Evolutionary conservation across 2,329 filamentous ascomycete genomes (phyloP), one percentile per base, ranked within the genome.

Genomic region (Pyrenochaeta sp.): DNA sequence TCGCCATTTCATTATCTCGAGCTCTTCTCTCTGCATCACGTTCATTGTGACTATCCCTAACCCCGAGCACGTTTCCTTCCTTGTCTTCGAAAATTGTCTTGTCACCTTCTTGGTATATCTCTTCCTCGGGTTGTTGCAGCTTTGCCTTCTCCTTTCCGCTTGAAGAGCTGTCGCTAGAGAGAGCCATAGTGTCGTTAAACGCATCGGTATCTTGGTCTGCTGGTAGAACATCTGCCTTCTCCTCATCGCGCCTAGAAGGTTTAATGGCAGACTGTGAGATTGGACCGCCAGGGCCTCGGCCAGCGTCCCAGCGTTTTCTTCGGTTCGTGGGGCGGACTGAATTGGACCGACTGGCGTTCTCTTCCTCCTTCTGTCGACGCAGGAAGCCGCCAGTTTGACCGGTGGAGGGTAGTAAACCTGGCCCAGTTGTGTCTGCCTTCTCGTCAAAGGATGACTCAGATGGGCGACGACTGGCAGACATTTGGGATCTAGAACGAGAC

Each of bases 251-350:
- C 39, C 72, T 61, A n/a, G 79, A 77, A 31, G 95, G 95, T 61
- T 85, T 88, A 64, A 98, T 97, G 20, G 95, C 95, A 31, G 94
- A 97, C 69, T 96, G 88, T 56, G 86, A 90, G 63, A 98, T 89
- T 2, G 92, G 95, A 0, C 95, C 95, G 56, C 95, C 95, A 2
- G 90, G 77, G 55, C 88, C 90, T 63, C 85, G 84, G n/a, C 84
- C 88, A 56, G 85, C 84, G 58, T 91, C 89, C 83, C 87, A 90
- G 32, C 84, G 90, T 67, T 85, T 88, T 43, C 86, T 85, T 55
- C 87, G 85, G 49, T 84, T 83, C n/a, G 61, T 56, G 18, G 75
- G 83, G 41, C 76, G 76, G 11, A 82, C 58, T 79, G 84, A 72
- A 78, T 78, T 56, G 1, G 87, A 76, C 18, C 89, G 83, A 61